Conservation (phyloP, 2,329 filamentous ascomycete species). For the Dendryphion nanum region DNA sequence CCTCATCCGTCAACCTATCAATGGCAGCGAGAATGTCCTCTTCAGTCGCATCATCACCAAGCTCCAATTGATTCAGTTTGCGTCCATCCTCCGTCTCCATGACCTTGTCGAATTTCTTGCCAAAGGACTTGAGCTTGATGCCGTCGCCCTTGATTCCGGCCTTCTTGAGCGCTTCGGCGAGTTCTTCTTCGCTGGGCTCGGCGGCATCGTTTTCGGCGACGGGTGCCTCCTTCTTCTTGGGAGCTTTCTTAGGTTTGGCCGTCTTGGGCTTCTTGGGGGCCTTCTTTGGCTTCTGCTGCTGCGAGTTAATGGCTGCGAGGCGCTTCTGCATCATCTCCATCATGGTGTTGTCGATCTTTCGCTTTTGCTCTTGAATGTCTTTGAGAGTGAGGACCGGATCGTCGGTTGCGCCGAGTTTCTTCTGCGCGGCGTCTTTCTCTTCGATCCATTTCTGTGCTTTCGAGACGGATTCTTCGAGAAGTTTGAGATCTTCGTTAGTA, state of each 20-base stretch:
- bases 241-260: constrained; percentile 28
- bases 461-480: constrained; percentile 62
- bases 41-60: constrained; percentile 30
- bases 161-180: constrained; percentile 28
- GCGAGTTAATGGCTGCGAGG: constrained; percentile 48
- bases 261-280: constrained; percentile 32
- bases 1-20: constrained; percentile 38
- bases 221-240: constrained; percentile 19
- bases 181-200: constrained; percentile 28
- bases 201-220: constrained; percentile 23
- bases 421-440: constrained; percentile 68
- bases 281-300: constrained; percentile 34
- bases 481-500: constrained; percentile 67
- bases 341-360: constrained; percentile 68
- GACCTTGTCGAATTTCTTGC: constrained; percentile 12
- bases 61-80: constrained; percentile 23
- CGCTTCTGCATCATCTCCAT: constrained; percentile 66
- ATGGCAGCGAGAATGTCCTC: constrained; percentile 49
- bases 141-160: constrained; percentile 29
- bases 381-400: constrained; percentile 72
- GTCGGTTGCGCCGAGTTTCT: constrained; percentile 65
- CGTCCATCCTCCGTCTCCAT: constrained; percentile 18
- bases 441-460: constrained; percentile 72
- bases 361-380: constrained; percentile 64
- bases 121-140: constrained; percentile 9